Conservation (phyloP, 2,329 filamentous ascomycete genomes). For the Cercospora beticola region DNA sequence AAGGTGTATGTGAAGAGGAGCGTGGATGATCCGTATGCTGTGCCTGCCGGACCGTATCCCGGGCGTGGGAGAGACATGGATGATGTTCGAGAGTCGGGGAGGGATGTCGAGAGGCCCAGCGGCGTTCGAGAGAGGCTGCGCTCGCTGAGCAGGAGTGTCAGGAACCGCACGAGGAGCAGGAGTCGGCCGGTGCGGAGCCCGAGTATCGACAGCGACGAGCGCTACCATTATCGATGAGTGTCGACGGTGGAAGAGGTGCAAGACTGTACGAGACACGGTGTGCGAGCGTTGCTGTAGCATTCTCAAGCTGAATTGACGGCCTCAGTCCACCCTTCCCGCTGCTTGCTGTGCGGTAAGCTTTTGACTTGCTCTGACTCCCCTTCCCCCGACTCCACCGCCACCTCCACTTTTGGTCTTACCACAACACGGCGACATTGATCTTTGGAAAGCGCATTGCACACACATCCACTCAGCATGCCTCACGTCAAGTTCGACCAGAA, state of each 20-base stretch:
- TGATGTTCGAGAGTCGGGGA: conserved; percentile 17
- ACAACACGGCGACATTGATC: neutral
- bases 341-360: neutral
- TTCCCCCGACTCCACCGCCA: neutral
- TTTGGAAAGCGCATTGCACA: neutral
- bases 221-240: conserved; percentile 13
- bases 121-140: conserved; percentile 16
- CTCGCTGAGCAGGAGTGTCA: conserved; percentile 16
- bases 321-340: neutral
- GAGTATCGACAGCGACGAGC: conserved; percentile 18
- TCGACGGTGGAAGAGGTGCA: neutral
- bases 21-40: conserved; percentile 8
- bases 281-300: neutral
- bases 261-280: neutral
- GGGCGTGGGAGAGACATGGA: conserved; percentile 19
- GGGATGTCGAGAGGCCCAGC: conserved; percentile 9
- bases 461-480: neutral
- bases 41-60: conserved; percentile 19
- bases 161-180: conserved; percentile 7
- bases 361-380: neutral
- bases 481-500: conserved; percentile 2
- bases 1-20: conserved; percentile 20
- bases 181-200: conserved; percentile 16
- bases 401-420: neutral
- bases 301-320: neutral